Conservation (phyloP, 805 yeast genomes). For the Metschnikowia gelsemii region DNA sequence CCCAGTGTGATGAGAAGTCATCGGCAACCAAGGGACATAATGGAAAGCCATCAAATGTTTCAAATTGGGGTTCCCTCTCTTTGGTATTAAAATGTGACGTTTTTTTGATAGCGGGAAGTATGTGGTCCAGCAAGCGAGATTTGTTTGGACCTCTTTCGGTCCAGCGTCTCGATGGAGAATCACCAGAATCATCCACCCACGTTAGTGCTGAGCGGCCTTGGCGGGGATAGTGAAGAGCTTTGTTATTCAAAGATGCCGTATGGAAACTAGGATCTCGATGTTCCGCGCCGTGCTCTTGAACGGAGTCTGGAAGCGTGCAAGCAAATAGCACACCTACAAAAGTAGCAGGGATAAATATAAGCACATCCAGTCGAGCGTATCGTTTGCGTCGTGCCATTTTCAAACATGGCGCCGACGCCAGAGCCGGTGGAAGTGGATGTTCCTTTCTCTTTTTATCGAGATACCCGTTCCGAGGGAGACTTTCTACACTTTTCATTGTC, state of each 20-base stretch:
- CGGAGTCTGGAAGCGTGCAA: conserved; percentile 27
- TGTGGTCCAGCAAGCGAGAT: neutral
- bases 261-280: no score
- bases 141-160: neutral
- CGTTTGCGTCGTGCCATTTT: conserved; percentile 56
- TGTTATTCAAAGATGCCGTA: neutral
- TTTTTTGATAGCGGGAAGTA: no score
- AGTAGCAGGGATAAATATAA: conserved; percentile 53
- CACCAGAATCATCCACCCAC: no score
- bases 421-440: neutral
- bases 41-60: conserved; percentile 30
- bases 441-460: neutral
- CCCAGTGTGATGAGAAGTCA: conserved; percentile 48
- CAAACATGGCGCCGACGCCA: conserved; percentile 37
- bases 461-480: no score
- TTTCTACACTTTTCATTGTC: no score
- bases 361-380: conserved; percentile 45
- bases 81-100: neutral
- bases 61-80: neutral
- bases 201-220: no score
- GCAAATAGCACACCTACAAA: conserved; percentile 65
- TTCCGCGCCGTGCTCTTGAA: no score
- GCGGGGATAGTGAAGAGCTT: neutral
- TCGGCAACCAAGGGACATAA: conserved; percentile 61
- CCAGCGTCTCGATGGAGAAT: neutral